phyloP scores from a whole-genome alignment of 441 rosid species.

The Syzygium malaccense region DNA sequence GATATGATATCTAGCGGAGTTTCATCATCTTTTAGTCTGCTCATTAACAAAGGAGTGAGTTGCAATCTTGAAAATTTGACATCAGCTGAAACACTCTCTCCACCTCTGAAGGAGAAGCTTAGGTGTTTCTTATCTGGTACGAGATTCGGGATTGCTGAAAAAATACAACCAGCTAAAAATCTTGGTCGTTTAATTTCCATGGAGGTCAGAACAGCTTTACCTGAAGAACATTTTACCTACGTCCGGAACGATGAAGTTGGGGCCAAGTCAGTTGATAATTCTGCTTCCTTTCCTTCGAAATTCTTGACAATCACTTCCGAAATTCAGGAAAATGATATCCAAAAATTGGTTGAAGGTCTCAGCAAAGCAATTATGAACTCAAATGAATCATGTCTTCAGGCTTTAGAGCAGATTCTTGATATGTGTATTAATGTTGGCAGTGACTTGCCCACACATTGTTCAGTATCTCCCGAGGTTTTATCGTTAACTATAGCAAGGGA shows the following conservation, averaged over 20 bases:
- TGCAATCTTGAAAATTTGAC: conserved; percentile 45
- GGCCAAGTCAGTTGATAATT: conserved; percentile 2
- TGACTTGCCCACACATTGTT: conserved; percentile 1
- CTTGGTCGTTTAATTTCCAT: conserved; percentile 1
- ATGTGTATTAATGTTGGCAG: conserved; percentile 17
- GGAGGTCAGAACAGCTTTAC: conserved; percentile 6
- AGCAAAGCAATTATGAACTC: conserved; percentile 25
- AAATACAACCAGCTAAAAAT: conserved; percentile 2
- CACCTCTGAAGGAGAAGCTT: conserved; percentile 48
- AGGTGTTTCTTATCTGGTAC: conserved; percentile 17
- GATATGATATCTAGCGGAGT: conserved; percentile 42
- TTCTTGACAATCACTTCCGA: conserved; percentile 5
- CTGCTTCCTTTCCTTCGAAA: conserved; percentile 6
- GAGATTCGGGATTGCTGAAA: conserved; percentile 9
- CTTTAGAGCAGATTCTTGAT: conserved; percentile 27
- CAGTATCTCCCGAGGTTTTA: conserved; percentile 16
- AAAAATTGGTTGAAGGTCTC: conserved; percentile 21
- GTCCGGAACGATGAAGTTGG: not conserved
- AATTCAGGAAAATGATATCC: conserved; percentile 10
- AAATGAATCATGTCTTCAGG: conserved; percentile 11
- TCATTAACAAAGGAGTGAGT: conserved; percentile 63
- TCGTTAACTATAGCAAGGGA: conserved; percentile 21
- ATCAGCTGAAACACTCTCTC: conserved; percentile 32
- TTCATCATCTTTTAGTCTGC: conserved; percentile 41
- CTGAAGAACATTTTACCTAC: not conserved